Evolutionary conservation across 73 alveolate genomes (phyloP).

Genomic region (Stentor coeruleus): DNA sequence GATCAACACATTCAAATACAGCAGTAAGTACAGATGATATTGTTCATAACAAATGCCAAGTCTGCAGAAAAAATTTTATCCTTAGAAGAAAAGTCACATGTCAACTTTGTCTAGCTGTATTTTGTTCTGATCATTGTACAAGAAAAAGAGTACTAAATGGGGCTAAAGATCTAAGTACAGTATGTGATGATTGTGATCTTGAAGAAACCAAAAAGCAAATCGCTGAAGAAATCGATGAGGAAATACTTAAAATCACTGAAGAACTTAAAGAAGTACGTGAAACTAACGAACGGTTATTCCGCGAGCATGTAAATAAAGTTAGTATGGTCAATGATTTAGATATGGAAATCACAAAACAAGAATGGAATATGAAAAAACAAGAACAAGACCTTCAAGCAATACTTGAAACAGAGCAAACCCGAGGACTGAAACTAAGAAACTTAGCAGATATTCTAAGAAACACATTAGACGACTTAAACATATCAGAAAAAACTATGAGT

Average conservation of each 20-base stretch:
- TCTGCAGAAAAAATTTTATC: not conserved
- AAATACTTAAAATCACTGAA: not conserved
- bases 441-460: not conserved
- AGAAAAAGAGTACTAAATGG: not conserved
- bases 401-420: not conserved
- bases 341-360: not conserved
- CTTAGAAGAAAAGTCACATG: not conserved
- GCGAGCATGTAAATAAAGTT: not conserved
- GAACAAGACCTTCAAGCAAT: no score
- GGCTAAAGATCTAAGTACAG: not conserved
- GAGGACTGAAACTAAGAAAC: not conserved
- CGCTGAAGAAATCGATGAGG: not conserved
- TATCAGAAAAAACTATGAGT: not conserved
- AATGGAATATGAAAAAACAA: not conserved
- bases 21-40: no score
- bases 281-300: not conserved
- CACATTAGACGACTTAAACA: not conserved
- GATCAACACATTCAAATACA: no score
- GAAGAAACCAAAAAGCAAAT: slow-evolving; percentile 1
- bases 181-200: not conserved
- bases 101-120: not conserved
- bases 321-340: not conserved
- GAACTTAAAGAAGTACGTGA: not conserved
- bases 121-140: not conserved
- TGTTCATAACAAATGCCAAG: not conserved